Percentiles rank a stretch among this genome's conserved stretches.
Conservation (phyloP, 495 filamentous ascomycete species). For the Aspergillus steynii region DNA sequence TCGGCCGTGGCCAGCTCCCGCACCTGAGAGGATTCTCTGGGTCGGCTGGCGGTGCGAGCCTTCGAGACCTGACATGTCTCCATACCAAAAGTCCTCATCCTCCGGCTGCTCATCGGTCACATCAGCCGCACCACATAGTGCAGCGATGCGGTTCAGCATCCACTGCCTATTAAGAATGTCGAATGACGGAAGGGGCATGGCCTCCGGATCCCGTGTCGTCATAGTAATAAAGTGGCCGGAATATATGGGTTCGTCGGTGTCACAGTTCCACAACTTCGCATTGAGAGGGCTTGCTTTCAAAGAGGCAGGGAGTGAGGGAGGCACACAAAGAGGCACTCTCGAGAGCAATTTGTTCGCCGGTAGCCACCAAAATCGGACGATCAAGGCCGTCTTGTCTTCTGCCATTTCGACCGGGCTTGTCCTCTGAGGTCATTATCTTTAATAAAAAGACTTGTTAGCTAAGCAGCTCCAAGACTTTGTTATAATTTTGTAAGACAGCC, state of each 20-base stretch:
- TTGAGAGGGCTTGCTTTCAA: conserved; percentile 1
- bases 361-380: conserved; percentile 12
- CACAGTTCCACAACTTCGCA: conserved; percentile 10
- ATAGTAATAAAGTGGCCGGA: conserved; percentile 17
- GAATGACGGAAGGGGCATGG: conserved; percentile 18
- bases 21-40: too few species aligned
- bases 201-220: conserved; percentile 20
- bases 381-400: conserved; percentile 7
- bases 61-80: too few species aligned
- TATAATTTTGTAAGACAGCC: too few species aligned
- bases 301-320: conserved; percentile 5
- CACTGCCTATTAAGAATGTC: conserved; percentile 24
- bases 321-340: not conserved
- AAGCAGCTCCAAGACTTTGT: too few species aligned
- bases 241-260: conserved; percentile 5
- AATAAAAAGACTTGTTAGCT: too few species aligned
- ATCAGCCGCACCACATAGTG: conserved; percentile 23
- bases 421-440: too few species aligned
- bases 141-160: conserved; percentile 19
- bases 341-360: not conserved
- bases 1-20: too few species aligned
- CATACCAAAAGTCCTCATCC: too few species aligned
- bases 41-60: too few species aligned
- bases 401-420: conserved; percentile 2
- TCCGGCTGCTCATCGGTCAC: conserved; percentile 7